These are phyloP conservation scores for Dipodascus albidus DNA, from an alignment of 805 yeast genomes.

Conservation along the genomic window DNA sequence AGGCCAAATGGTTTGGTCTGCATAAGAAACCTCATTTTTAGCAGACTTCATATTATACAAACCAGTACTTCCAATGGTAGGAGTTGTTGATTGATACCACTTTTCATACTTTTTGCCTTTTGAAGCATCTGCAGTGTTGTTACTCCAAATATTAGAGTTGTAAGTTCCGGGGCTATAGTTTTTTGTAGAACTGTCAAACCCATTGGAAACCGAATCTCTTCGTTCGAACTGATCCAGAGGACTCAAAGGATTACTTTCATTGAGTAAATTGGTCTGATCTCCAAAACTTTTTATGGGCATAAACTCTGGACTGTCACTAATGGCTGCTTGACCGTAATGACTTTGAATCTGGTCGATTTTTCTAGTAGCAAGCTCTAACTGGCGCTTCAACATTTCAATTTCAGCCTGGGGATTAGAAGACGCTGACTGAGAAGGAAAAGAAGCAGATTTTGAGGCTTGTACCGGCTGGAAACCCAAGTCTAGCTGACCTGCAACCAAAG, in stretches of 20 bases:
- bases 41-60: neutral
- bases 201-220: neutral
- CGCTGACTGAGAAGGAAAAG: neutral
- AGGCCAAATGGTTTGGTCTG: neutral
- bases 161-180: neutral
- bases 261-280: neutral
- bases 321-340: neutral
- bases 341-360: neutral
- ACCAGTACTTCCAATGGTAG: neutral
- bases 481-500: neutral
- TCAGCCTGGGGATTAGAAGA: neutral
- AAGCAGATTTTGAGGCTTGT: neutral
- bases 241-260: neutral
- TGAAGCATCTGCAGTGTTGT: neutral
- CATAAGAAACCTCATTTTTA: neutral
- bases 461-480: neutral
- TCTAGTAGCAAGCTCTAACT: neutral
- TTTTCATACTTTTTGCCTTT: neutral
- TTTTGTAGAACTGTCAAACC: neutral
- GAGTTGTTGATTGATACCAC: constrained; percentile 1
- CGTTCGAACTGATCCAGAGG: neutral
- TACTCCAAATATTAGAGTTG: neutral
- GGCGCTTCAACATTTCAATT: neutral
- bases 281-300: neutral
- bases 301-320: neutral